Evolutionary conservation across 192 early-diverging fungal genomes (phyloP), one percentile per base, ranked within the genome.

Genomic region (Coemansia sp.): DNA sequence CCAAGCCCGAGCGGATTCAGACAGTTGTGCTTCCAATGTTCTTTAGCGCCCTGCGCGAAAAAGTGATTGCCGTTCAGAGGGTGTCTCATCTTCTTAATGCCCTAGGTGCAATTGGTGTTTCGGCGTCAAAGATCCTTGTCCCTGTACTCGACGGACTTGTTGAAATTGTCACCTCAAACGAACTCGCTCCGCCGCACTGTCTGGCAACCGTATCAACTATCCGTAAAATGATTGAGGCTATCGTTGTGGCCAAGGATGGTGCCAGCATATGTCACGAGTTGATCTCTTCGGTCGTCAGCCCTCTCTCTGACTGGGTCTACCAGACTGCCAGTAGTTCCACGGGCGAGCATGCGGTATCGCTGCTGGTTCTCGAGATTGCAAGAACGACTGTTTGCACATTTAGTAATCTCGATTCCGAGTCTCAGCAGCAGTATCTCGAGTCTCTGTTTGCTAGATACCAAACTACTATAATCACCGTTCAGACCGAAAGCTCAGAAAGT

Each of bases 91-190:
- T 78, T 45, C 62, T 78, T 11, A 71, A 78, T 19, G 62, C 66
- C 2, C 52, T 78, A 40, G 75, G 75, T n/a, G 69, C 75, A 8
- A 63, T 78, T 4, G 66, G 69, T 21, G 69, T 78, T 23, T 62
- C 75, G 2, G 55, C 75, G 0, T 14, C 62, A 1, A 47, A 39
- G 38, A 45, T 59, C 3, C 59, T 78, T 52, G 39, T 65, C 10
- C 57, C 65, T 14, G 51, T 71, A 3, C 61, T 78, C 2, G 19
- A 21, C 14, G 69, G 69, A 5, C 49, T 78, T 13, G 58, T 46
- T 17, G 37, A 27, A 11, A 48, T 59, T 10, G 50, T 71, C n/a
- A 49, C 52, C 1, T 57, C 62, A 0, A 62, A 52, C 0, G 38
- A 41, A 4, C 51, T 78, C 45, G 55, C 57, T 18, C 55, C 61